Evolutionary conservation across 257 asterid genomes (phyloP).

Genomic region (Nicotiana tabacum): DNA sequence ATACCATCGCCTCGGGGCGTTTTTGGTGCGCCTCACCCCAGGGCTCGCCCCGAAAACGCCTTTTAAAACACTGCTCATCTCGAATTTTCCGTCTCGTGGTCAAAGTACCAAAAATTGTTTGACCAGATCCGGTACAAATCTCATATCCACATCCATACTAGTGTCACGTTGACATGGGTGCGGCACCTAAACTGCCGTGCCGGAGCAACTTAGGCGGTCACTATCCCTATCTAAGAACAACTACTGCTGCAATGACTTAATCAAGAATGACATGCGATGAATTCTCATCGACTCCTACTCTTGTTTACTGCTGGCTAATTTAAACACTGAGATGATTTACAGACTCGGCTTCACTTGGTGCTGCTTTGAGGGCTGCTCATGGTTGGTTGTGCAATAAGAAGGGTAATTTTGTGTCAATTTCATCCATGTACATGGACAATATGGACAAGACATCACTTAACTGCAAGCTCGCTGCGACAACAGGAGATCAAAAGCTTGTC

Average conservation of each 20-base stretch:
- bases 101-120: no score
- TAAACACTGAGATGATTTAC: not conserved
- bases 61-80: no score
- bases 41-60: no score
- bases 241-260: not conserved
- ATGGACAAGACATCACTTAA: conserved; percentile 65
- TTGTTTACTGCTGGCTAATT: not conserved
- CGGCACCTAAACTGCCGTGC: no score
- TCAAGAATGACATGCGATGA: not conserved
- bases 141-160: no score
- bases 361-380: conserved; percentile 93
- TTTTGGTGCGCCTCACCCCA: no score
- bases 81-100: no score
- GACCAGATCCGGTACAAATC: no score
- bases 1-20: no score
- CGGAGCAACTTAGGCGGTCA: no score
- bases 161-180: no score
- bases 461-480: conserved; percentile 55
- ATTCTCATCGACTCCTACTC: not conserved
- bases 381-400: conserved; percentile 84
- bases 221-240: no score
- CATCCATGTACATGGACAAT: conserved; percentile 55
- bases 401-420: conserved; percentile 56
- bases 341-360: conserved; percentile 95
- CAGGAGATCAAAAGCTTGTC: conserved; percentile 50